A percentile compares a stretch with the other conserved stretches of the same genome.
phyloP scores from a whole-genome alignment of 148 eudicot genomes.

The Cornus controversa region DNA sequence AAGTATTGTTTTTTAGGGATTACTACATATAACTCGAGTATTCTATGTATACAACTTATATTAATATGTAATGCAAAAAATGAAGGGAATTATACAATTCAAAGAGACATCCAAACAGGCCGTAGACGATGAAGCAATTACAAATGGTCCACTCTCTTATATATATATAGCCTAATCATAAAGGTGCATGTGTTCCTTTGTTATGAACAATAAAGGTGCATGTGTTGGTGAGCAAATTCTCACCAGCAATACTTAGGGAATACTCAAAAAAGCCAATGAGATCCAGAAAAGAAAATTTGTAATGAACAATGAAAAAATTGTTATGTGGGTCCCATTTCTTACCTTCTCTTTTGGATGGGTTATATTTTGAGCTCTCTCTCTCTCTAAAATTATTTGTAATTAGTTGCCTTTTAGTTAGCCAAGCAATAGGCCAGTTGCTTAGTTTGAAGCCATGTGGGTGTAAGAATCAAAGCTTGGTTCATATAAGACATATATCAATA shows the following conservation, averaged over 20 bases:
- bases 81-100: too few relatives aligned
- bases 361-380: not conserved
- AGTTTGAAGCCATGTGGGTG: slow-evolving; percentile 2
- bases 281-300: slow-evolving; percentile 1
- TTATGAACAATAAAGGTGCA: slow-evolving; percentile 9
- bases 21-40: too few relatives aligned
- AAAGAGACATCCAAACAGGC: too few relatives aligned
- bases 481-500: not conserved
- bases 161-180: not conserved
- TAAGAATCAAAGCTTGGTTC: not conserved
- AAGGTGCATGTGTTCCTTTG: slow-evolving; percentile 14
- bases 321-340: slow-evolving; percentile 14
- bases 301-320: not conserved
- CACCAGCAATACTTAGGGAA: slow-evolving; percentile 15
- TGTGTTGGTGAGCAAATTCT: slow-evolving; percentile 14
- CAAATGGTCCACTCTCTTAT: not conserved
- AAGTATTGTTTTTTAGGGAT: too few relatives aligned
- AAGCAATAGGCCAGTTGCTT: slow-evolving; percentile 6
- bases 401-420: not conserved
- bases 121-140: not conserved
- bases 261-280: slow-evolving; percentile 13
- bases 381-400: not conserved
- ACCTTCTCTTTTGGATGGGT: not conserved
- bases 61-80: too few relatives aligned
- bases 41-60: too few relatives aligned